Evolutionary conservation across 257 asterid genomes (phyloP).

Genomic region (Ocimum tenuiflorum): DNA sequence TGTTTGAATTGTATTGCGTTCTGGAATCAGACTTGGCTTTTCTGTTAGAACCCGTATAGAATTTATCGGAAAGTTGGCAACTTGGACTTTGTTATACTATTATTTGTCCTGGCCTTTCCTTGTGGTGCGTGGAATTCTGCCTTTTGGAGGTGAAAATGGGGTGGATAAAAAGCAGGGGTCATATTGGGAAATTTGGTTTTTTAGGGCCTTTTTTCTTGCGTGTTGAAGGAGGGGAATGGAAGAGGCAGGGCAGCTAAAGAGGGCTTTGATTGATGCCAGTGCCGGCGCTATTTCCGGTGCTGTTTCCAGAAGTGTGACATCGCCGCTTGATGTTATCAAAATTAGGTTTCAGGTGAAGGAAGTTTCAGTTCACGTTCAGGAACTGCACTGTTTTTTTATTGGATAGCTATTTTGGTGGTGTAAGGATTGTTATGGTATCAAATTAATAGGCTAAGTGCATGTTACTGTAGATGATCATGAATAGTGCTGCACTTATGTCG

Average conservation of each 20-base stretch:
- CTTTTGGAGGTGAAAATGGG: background rate
- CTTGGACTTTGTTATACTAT: background rate
- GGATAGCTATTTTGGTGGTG: background rate
- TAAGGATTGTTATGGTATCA: background rate
- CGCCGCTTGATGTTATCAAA: conserved; percentile 95
- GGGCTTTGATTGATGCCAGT: conserved; percentile 64
- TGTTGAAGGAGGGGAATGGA: conserved; percentile 52
- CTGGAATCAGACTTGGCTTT: background rate
- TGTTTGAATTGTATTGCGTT: background rate
- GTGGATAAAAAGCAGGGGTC: background rate
- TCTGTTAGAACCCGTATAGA: background rate
- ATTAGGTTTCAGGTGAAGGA: conserved; percentile 84
- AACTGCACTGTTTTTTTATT: background rate
- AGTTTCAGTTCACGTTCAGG: background rate
- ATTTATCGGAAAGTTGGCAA: background rate
- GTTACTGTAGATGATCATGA: background rate
- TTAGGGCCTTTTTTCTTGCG: conserved; percentile 30
- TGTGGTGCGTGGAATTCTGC: conserved; percentile 1
- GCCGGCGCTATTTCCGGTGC: conserved; percentile 88
- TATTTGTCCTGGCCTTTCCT: background rate
- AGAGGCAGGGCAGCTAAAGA: conserved; percentile 60
- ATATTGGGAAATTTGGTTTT: background rate
- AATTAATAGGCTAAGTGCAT: background rate
- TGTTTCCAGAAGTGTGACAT: conserved; percentile 67
- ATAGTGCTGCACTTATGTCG: background rate